Conservation (phyloP, 371 early-diverging fungal species). For the Circinella umbellata region DNA sequence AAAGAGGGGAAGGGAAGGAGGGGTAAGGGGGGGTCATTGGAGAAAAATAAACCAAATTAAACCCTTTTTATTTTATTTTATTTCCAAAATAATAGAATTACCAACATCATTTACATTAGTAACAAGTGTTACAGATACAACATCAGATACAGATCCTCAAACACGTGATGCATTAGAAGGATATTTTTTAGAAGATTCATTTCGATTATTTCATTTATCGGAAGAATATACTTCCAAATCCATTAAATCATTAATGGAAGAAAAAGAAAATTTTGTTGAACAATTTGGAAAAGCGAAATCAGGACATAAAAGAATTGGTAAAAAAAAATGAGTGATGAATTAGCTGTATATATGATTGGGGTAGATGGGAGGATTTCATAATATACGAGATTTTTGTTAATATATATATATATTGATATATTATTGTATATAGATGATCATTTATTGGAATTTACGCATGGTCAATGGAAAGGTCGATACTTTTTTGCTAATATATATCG, state of each 20-base stretch:
- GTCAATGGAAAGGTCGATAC: slow-evolving; percentile 20
- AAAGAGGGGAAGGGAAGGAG: too few relatives aligned
- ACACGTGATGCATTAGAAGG: slow-evolving; percentile 26
- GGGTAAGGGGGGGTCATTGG: too few relatives aligned
- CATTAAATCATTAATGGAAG: slow-evolving; percentile 9
- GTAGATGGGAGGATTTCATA: too few relatives aligned
- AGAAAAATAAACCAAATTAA: too few relatives aligned
- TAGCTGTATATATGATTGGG: too few relatives aligned
- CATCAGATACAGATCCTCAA: slow-evolving; percentile 20
- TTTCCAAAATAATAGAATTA: slow-evolving; percentile 12
- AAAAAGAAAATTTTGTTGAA: slow-evolving; percentile 17
- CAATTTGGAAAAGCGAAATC: slow-evolving; percentile 23
- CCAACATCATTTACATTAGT: slow-evolving; percentile 21
- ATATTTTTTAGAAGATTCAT: slow-evolving; percentile 20
- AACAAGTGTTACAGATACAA: slow-evolving; percentile 3
- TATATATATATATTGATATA: too few relatives aligned
- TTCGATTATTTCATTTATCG: slow-evolving; percentile 5
- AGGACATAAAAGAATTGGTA: slow-evolving; percentile 14
- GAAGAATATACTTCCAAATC: slow-evolving; percentile 6
- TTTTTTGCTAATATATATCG: slow-evolving; percentile 23
- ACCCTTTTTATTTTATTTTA: too few relatives aligned
- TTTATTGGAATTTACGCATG: slow-evolving; percentile 8
- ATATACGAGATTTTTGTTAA: too few relatives aligned
- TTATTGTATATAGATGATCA: slow-evolving; percentile 9
- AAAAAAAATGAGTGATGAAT: too few relatives aligned